Evolutionary conservation across 1,139 yeast genomes (phyloP).

Genomic region (Suhomyces choctaworum): DNA sequence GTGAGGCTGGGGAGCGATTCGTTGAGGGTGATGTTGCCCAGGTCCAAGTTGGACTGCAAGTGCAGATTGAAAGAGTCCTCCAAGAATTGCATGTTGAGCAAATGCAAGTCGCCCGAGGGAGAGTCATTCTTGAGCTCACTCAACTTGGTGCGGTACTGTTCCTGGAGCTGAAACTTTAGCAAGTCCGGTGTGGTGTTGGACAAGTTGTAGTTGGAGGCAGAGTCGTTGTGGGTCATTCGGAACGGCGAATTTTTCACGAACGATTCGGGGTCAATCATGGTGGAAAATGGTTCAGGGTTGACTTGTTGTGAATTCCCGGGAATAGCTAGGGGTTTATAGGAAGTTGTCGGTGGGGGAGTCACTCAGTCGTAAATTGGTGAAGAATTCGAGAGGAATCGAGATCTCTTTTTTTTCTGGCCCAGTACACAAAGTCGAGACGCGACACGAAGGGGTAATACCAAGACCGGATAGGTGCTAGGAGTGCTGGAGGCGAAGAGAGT

Average conservation of each 20-base stretch:
- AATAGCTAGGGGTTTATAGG: too few species aligned
- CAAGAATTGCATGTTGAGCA: slow-evolving; percentile 26
- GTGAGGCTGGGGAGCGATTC: slow-evolving; percentile 20
- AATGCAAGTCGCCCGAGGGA: slow-evolving; percentile 17
- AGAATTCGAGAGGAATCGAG: too few species aligned
- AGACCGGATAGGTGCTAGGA: too few species aligned
- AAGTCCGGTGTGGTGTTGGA: slow-evolving; percentile 45
- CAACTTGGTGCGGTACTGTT: slow-evolving; percentile 36
- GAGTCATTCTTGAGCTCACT: slow-evolving; percentile 23
- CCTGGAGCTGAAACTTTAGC: slow-evolving; percentile 47
- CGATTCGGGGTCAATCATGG: slow-evolving; percentile 38
- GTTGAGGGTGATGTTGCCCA: slow-evolving; percentile 27
- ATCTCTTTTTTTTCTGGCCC: too few species aligned
- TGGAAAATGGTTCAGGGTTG: too few species aligned
- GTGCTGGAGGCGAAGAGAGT: too few species aligned
- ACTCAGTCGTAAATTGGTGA: too few species aligned
- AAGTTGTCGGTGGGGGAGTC: too few species aligned
- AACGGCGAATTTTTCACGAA: slow-evolving; percentile 43
- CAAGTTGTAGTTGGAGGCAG: slow-evolving; percentile 27
- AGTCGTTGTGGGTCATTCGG: slow-evolving; percentile 32
- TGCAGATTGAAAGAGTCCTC: slow-evolving; percentile 40
- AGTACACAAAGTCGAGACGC: too few species aligned
- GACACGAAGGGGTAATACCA: too few species aligned
- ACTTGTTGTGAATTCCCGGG: too few species aligned
- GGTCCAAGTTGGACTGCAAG: slow-evolving; percentile 37